A percentile compares a stretch with the other conserved stretches of the same genome.
These are phyloP conservation scores for Trichoderma sp. DNA, from an alignment of 2,329 filamentous ascomycete genomes.

Conservation along the genomic window DNA sequence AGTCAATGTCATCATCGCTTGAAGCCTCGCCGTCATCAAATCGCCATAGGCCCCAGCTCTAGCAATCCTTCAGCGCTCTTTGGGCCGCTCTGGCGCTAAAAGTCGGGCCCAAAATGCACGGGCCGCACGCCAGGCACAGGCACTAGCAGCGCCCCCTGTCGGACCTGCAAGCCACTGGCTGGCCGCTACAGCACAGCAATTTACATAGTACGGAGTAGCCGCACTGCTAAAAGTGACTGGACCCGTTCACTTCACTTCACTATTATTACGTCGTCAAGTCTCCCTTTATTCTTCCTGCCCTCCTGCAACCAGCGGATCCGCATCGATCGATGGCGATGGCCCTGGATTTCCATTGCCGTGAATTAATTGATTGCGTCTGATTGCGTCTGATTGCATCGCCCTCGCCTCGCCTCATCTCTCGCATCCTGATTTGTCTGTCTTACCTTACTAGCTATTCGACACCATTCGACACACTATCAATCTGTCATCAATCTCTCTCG, in stretches of 20 bases:
- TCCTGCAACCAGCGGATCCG: background rate
- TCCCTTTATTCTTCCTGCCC: background rate
- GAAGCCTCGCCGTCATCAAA: background rate
- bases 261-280: background rate
- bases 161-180: background rate
- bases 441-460: background rate
- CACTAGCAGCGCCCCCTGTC: constrained; percentile 1
- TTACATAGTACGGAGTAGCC: constrained; percentile 12
- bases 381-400: background rate
- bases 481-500: too few species aligned
- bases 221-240: background rate
- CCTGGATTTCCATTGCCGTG: background rate
- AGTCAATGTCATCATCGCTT: background rate
- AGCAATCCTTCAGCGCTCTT: background rate
- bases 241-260: background rate
- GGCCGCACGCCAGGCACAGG: background rate
- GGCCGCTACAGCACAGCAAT: background rate
- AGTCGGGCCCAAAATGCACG: background rate
- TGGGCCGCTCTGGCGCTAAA: background rate
- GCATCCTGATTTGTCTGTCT: background rate
- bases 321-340: background rate
- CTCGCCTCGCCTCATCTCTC: background rate
- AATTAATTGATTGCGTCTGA: background rate
- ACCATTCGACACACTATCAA: too few species aligned
- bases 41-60: background rate